Conservation (phyloP, 345 rosid species). For the Eucalyptus curtisii region DNA sequence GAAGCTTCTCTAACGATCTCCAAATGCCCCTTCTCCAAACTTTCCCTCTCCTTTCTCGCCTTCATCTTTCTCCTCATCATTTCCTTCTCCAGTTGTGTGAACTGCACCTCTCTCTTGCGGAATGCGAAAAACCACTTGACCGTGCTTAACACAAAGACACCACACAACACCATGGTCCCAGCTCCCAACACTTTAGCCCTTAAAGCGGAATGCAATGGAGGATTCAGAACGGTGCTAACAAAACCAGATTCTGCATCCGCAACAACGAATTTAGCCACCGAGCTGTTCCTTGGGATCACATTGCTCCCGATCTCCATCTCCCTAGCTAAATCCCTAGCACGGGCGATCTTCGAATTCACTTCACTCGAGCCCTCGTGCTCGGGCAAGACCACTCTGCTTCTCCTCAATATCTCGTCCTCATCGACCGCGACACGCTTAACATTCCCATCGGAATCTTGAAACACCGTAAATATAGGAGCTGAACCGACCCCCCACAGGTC, state of each 20-base stretch:
- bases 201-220: constrained; percentile 17
- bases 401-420: constrained; percentile 41
- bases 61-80: constrained; percentile 83
- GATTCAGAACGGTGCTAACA: constrained; percentile 14
- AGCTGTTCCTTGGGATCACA: constrained; percentile 55
- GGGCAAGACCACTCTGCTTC: constrained; percentile 8
- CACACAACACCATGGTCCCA: constrained; percentile 38
- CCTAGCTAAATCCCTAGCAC: constrained; percentile 52
- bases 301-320: constrained; percentile 48
- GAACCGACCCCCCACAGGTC: constrained; percentile 75
- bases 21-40: constrained; percentile 24
- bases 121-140: constrained; percentile 25
- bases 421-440: constrained; percentile 43
- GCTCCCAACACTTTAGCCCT: constrained; percentile 22
- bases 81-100: constrained; percentile 63
- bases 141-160: constrained; percentile 40
- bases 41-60: constrained; percentile 46
- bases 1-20: constrained; percentile 36
- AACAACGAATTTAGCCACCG: constrained; percentile 54
- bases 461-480: constrained; percentile 47
- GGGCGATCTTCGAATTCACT: constrained; percentile 22
- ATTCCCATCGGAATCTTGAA: constrained; percentile 41
- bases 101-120: constrained; percentile 20
- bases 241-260: constrained; percentile 18
- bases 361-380: constrained; percentile 12